Conservation (phyloP, 1,139 yeast species). For the Candida tunisiensis region DNA sequence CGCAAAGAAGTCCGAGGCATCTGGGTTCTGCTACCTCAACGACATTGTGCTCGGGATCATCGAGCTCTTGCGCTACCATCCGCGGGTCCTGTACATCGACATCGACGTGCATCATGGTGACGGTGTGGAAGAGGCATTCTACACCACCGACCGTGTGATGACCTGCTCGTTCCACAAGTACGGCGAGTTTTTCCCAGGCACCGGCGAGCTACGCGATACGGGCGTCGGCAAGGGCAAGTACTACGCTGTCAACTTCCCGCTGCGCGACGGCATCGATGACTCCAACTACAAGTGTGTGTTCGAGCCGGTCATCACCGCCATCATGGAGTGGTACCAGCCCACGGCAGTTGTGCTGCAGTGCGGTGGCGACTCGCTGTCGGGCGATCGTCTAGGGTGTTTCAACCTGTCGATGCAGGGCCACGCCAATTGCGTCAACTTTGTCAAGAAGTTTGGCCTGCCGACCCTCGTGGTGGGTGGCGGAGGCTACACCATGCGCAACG, state of each 20-base stretch:
- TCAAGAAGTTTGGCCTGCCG: slow-evolving; percentile 77
- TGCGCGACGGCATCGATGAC: slow-evolving; percentile 88
- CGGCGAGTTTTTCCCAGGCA: slow-evolving; percentile 94
- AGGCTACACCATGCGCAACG: slow-evolving; percentile 95
- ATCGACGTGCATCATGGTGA: slow-evolving; percentile 98
- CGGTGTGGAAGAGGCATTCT: slow-evolving; percentile 96
- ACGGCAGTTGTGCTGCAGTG: slow-evolving; percentile 71
- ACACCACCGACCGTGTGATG: slow-evolving; percentile 93
- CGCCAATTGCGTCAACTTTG: slow-evolving; percentile 86
- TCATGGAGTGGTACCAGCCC: slow-evolving; percentile 90
- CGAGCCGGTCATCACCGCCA: slow-evolving; percentile 68
- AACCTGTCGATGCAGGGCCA: slow-evolving; percentile 87
- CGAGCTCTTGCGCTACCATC: slow-evolving; percentile 78
- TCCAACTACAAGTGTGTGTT: slow-evolving; percentile 71
- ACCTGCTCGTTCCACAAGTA: slow-evolving; percentile 94
- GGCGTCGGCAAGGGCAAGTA: slow-evolving; percentile 86
- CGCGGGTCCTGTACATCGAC: slow-evolving; percentile 88
- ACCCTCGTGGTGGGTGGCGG: slow-evolving; percentile 94
- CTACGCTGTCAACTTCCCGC: slow-evolving; percentile 76
- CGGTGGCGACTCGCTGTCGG: slow-evolving; percentile 87
- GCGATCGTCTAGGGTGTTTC: slow-evolving; percentile 85
- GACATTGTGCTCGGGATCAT: slow-evolving; percentile 86
- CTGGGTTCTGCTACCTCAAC: slow-evolving; percentile 87
- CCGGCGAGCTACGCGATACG: slow-evolving; percentile 77
- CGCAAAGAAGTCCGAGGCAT: slow-evolving; percentile 90